Base-by-base conservation (phyloP, 192 early-diverging fungal genomes). In the Backusella macrospora region DNA sequence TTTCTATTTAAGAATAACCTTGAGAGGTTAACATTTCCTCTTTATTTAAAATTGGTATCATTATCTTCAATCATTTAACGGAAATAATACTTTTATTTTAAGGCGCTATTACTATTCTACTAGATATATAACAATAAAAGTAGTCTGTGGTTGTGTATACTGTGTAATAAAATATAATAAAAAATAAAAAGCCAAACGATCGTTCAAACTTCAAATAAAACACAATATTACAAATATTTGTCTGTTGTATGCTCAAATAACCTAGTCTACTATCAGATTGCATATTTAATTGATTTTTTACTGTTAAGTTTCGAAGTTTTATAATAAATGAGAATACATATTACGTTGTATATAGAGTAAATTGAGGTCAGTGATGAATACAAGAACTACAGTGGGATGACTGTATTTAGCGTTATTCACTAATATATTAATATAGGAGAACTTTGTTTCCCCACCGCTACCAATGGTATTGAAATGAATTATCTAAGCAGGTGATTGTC, bases 401-500 rank as follows among this genome's bases (percentile, higher is more conserved):
- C 18, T 18, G 8, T 18, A 8, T 52, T 18, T 18, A 9, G 0
- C 49, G 1, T 52, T 9, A 3, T 18, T 18, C 18, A 9, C 18
- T 18, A 6, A 8, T 52, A 21, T 9, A 52, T 6, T 12, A 18
- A 34, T 34, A 18, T 3, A 18, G 18, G 4, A 52, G 9, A 52
- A 21, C 49, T n/a, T 52, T 52, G 49, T 8, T 10, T 23, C 18
- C 18, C 8, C n/a, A 52, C 18, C 49, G 9, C 49, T 59, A n/a
- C 49, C 18, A 59, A 26, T 59, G 12, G 10, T 8, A 21, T 12
- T 59, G 21, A 12, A 26, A 8, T 4, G 21, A 59, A n/a, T 59
- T 23, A 59, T 59, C 52, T 3, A 59, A 59, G 21, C 52, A 59
- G 26, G 52, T 59, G 52, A 59, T 59, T 59, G 26, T 59, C 52